phyloP scores from a whole-genome alignment of 495 filamentous ascomycete species.

The Cercophora samala region DNA sequence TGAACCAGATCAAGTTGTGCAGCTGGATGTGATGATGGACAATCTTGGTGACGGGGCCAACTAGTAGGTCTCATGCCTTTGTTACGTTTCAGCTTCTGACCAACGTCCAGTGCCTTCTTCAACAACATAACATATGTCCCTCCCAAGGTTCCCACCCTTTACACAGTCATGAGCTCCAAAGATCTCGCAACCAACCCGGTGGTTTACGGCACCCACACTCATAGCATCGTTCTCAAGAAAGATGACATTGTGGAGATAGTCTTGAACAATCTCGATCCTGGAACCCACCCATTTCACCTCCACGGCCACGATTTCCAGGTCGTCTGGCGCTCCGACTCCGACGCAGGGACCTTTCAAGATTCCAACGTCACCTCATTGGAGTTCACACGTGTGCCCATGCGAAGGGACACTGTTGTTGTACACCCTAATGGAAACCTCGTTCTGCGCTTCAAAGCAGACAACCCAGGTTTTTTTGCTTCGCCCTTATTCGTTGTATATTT shows the following conservation, averaged over 20 bases:
- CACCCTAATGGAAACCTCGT: conserved; percentile 58
- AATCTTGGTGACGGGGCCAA: conserved; percentile 71
- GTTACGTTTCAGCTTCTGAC: background rate
- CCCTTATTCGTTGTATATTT: background rate
- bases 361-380: conserved; percentile 45
- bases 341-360: conserved; percentile 43
- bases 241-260: conserved; percentile 71
- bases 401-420: conserved; percentile 56
- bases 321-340: conserved; percentile 42
- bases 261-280: conserved; percentile 72
- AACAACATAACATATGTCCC: conserved; percentile 71
- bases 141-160: conserved; percentile 78
- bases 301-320: conserved; percentile 83
- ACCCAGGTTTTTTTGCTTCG: conserved; percentile 47
- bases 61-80: conserved; percentile 32
- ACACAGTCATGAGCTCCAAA: conserved; percentile 66
- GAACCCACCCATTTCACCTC: conserved; percentile 80
- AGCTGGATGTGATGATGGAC: conserved; percentile 65
- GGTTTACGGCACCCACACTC: conserved; percentile 72
- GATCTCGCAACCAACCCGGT: conserved; percentile 56
- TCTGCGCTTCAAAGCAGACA: conserved; percentile 64
- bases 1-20: conserved; percentile 58
- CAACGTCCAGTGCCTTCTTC: conserved; percentile 62
- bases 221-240: conserved; percentile 64
- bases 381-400: conserved; percentile 43